Base-by-base conservation (phyloP, 441 rosid genomes). In the Populus hybrid region DNA sequence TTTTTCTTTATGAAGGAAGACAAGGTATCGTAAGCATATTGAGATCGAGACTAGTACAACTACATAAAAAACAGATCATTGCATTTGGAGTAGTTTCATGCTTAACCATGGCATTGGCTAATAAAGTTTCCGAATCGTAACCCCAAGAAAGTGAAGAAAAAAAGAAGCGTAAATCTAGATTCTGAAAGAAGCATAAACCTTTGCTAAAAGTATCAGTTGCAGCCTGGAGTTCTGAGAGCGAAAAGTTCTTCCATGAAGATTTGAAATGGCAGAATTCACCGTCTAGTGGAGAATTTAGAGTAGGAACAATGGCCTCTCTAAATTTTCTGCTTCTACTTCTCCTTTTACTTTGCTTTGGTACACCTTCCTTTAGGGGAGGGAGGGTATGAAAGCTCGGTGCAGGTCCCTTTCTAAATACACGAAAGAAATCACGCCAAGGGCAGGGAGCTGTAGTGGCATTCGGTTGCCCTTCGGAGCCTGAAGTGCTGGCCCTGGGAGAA, bases 161-260 rank as follows among this genome's bases (percentile, higher is more conserved):
- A 16, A 45, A 45, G 56, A 45, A 45, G 56, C 20, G 16, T 14
- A 31, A 61, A 31, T 56, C 21, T 29, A 24, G 35, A 65, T 73
- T 53, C 42, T 18, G 29, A 16, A 45, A 45, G 56, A 45, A 45
- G 56, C 20, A 5, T 14, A 31, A 61, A 31, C 31, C 21, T 20
- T 72, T 86, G 86, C 93, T 91, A 77, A 86, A 94, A 76, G 81
- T 74, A 28, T 89, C 71, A n/a, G 98, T 95, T 8, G 99, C 99
- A 26, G 89, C 89, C 42, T 84, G 81, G 71, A 92, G 86, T 64
- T 95, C 97, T 18, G 80, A 68, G 68, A 91, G 89, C 4, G 95
- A 77, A 75, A 89, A 94, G 81, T 89, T 94, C 84, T 84, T 92
- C 99, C 98, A 93, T n/a, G 88, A 80, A 63, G 98, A 86, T 82